Evolutionary conservation across 805 yeast genomes (phyloP), one percentile per base, ranked within the genome.

Genomic region (Candida maltosa): DNA sequence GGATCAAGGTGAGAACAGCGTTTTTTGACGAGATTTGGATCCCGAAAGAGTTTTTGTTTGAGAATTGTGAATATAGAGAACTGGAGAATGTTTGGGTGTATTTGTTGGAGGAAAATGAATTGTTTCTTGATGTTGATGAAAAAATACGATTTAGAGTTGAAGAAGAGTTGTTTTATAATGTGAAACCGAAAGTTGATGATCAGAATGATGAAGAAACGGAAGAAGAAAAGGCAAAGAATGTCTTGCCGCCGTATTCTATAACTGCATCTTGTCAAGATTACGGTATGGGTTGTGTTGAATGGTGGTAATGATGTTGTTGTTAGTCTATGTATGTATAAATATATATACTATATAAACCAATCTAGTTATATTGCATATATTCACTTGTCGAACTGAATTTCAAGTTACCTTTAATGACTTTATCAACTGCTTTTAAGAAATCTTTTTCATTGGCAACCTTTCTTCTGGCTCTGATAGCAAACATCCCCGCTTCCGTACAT

Each of bases 401-500:
- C 80, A 89, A 80, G 70, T 93, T 91, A 52, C 98, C 97, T 75
- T 91, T 93, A 56, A 93, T 93, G 41, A 93, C 99, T 73, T 93
- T 93, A 53, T 93, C 98, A 30, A 93, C 99, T 22, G 98, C 96
- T 49, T 91, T 88, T 52, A 93, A 70, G 74, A 93, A 93, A 62
- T 93, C 99, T 73, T 93, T 93, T 61, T 93, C 99, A 18, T 95
- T 83, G 25, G 98, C 97, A 28, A 93, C 96, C 70, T 93, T 93
- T 69, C 98, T 78, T 65, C 99, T 80, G 14, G 97, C 96, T 53
- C 99, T 80, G 37, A 93, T 93, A 29, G 99, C 98, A 72, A 89
- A 93, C 98, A 93, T 93, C 52, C 99, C 99, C 3, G 98, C 98
- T 63, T 93, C 99, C 1, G 98, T 93, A 63, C 98, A 93, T 12